Base-by-base conservation (phyloP, 257 asterid species). In the Cordia subcordata region DNA sequence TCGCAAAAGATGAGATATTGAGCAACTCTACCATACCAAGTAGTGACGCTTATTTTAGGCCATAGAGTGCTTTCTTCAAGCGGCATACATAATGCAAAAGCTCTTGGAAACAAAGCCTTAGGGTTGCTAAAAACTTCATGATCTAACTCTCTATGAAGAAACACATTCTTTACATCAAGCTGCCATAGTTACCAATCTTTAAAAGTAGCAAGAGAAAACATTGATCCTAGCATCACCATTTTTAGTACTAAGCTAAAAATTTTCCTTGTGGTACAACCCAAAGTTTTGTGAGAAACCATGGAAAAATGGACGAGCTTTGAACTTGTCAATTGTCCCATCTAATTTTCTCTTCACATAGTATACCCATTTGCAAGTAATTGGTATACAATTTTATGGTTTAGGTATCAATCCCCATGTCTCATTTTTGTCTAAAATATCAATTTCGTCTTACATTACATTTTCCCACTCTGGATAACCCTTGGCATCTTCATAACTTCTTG, bases 11-110 rank as follows among this genome's bases (percentile, higher is more conserved):
- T 58, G 16, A 70, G 57, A 15, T 63, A 63, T 40, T 51, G 58
- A 19, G 58, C 66, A 27, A 64, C 16, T 70, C 51, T 63, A 17
- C 49, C 66, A 32, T 39, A 57, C 51, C 61, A 69, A 38, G 54
- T 68, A 55, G 32, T 20, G 74, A 61, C 10, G 66, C 67, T 70
- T 70, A 58, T 53, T 58, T 64, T 5, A 58, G 67, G 38, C 62
- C 65, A 57, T 57, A 23, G n/a, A 70, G 13, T 10, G 66, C 62
- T 49, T 67, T 67, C 50, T 67, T 68, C n/a, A 68, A 19, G 0
- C 16, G 44, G 4, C 67, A 63, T 1, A 64, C 47, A 70, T 70
- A 57, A 3, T 53, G 14, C 3, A 62, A 53, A 33, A 15, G 40
- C 9, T 38, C 10, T 51, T 44, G 4, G 53, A 57, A 10, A 32